phyloP scores from a whole-genome alignment of 2,329 filamentous ascomycete species.

The Fonsecaea erecta region DNA sequence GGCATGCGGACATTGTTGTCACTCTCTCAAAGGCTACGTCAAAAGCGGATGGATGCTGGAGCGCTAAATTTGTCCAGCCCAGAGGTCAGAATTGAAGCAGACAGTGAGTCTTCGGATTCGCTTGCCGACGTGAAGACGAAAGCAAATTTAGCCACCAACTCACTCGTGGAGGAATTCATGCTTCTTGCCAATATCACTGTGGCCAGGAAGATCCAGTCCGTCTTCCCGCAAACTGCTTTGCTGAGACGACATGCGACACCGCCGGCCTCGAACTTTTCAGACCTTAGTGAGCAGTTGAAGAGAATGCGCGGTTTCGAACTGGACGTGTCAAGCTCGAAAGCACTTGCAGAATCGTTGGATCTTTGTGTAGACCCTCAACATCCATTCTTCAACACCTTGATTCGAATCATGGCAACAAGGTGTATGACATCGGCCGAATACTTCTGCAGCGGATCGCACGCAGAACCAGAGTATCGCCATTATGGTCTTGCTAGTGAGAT shows the following conservation, averaged over 20 bases:
- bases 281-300: slow-evolving; percentile 86
- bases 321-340: slow-evolving; percentile 81
- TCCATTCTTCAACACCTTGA: slow-evolving; percentile 97
- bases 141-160: slow-evolving; percentile 91
- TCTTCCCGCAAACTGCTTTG: slow-evolving; percentile 93
- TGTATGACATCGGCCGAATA: slow-evolving; percentile 99
- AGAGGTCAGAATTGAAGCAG: slow-evolving; percentile 93
- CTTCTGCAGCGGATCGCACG: slow-evolving; percentile 91
- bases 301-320: slow-evolving; percentile 83
- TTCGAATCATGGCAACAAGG: slow-evolving; percentile 94
- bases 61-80: slow-evolving; percentile 96
- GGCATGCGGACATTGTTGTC: slow-evolving; percentile 86
- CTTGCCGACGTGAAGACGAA: slow-evolving; percentile 92
- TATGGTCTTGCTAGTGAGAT: slow-evolving; percentile 96
- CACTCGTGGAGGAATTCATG: slow-evolving; percentile 99
- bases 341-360: slow-evolving; percentile 92
- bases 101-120: slow-evolving; percentile 85
- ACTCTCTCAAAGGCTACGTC: slow-evolving; percentile 89
- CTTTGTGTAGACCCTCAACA: slow-evolving; percentile 76
- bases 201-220: slow-evolving; percentile 83
- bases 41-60: slow-evolving; percentile 95
- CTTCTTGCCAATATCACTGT: slow-evolving; percentile 96
- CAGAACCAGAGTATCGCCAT: slow-evolving; percentile 92
- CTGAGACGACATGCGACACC: slow-evolving; percentile 90
- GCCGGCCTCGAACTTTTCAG: slow-evolving; percentile 95